A percentile compares a stretch with the other conserved stretches of the same genome.
phyloP scores from a whole-genome alignment of 1,139 yeast genomes.

The Hansenula anomala region DNA sequence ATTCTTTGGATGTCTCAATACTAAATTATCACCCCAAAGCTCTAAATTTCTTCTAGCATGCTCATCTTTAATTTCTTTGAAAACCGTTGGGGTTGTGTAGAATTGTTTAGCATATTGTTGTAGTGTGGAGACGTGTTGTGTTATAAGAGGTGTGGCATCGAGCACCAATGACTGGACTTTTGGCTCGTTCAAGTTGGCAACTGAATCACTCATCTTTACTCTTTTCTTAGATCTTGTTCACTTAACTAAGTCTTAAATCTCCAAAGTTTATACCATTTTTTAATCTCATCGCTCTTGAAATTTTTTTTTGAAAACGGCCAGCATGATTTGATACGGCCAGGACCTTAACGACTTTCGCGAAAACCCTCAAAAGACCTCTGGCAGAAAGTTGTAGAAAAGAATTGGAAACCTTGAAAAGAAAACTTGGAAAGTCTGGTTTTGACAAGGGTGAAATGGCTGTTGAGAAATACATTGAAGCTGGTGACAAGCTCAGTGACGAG shows the following conservation, averaged over 20 bases:
- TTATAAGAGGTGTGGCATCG: slow-evolving; percentile 93
- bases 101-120: slow-evolving; percentile 64
- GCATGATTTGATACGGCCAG: no score
- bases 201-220: slow-evolving; percentile 3
- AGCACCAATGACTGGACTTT: slow-evolving; percentile 58
- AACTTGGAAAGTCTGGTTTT: no score
- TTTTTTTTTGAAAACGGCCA: no score
- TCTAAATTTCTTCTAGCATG: slow-evolving; percentile 71
- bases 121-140: slow-evolving; percentile 74
- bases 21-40: slow-evolving; percentile 67
- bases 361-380: no score
- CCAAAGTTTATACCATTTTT: no score
- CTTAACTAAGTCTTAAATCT: no score
- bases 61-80: slow-evolving; percentile 81
- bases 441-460: slow-evolving; percentile 17
- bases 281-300: no score
- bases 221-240: no score
- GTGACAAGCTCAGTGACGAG: slow-evolving; percentile 29
- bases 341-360: no score
- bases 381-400: no score
- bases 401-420: no score
- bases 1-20: slow-evolving; percentile 71
- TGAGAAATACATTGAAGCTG: slow-evolving; percentile 11
- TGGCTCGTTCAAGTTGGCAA: slow-evolving; percentile 14
- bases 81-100: slow-evolving; percentile 90